Evolutionary conservation across 139 green algal genomes (phyloP).

Genomic region (Dunaliella primolecta): DNA sequence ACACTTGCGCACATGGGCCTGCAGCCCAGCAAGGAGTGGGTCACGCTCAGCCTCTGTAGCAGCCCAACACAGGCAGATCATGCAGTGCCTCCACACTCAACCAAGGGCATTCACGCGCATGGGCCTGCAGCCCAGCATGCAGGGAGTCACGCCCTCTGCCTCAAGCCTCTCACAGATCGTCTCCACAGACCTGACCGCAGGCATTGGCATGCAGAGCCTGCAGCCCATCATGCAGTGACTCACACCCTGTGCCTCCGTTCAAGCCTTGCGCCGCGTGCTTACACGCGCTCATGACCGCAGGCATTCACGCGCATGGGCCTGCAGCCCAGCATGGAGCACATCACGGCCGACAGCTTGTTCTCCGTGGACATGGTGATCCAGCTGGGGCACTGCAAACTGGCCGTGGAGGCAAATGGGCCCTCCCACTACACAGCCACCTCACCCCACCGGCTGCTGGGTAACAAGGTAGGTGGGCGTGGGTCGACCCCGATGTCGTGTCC

Average conservation of each 20-base stretch:
- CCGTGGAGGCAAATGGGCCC: slow-evolving; percentile 11
- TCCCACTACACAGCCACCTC: slow-evolving; percentile 5
- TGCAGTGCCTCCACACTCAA: not conserved
- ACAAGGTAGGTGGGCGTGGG: not conserved
- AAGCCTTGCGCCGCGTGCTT: no score
- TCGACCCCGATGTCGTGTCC: no score
- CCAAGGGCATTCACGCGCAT: not conserved
- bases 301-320: slow-evolving; percentile 9
- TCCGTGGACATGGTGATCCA: slow-evolving; percentile 8
- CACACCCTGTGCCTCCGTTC: no score
- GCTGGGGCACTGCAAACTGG: not conserved
- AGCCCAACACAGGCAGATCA: not conserved
- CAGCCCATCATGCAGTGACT: no score
- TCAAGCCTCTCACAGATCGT: not conserved
- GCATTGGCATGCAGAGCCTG: not conserved
- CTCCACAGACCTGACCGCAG: not conserved
- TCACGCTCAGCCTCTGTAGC: no score
- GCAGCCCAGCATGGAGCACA: not conserved
- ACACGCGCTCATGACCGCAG: not conserved
- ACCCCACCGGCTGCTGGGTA: not conserved
- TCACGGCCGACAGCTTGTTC: slow-evolving; percentile 14
- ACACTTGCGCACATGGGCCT: not conserved
- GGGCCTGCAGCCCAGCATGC: no score
- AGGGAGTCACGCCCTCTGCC: no score
- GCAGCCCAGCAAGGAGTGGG: no score